Conservation (phyloP, 352 stramenopile genomes). For the Pythium rhizo-oryzae region DNA sequence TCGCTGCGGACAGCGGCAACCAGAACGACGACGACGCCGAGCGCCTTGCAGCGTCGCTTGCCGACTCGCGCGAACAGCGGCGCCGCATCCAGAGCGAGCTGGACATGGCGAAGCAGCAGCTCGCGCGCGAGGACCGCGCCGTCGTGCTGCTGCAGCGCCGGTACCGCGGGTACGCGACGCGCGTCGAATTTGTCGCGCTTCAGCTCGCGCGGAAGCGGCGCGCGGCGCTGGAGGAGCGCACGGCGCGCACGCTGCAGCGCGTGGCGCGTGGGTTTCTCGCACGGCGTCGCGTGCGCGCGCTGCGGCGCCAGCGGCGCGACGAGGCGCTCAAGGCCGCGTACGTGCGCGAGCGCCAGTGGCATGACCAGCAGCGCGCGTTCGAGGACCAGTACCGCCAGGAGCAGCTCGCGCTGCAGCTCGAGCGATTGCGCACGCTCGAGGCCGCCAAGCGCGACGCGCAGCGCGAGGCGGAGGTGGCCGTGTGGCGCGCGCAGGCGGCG, state of each 20-base stretch:
- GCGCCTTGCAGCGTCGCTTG: too few relatives aligned
- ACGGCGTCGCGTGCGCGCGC: conserved; percentile 30
- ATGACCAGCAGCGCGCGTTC: conserved; percentile 52
- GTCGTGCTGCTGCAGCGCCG: conserved; percentile 55
- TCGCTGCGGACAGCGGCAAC: background rate
- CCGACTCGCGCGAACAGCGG: conserved; percentile 41
- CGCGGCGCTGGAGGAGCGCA: conserved; percentile 35
- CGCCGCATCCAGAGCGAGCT: conserved; percentile 48
- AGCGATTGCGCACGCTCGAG: conserved; percentile 45
- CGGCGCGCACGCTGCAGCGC: conserved; percentile 41
- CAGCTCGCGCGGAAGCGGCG: conserved; percentile 42
- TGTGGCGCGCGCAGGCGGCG: conserved; percentile 50
- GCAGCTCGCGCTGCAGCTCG: conserved; percentile 60
- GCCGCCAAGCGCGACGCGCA: conserved; percentile 58
- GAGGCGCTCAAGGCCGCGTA: conserved; percentile 60
- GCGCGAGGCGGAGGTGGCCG: conserved; percentile 58
- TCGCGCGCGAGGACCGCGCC: conserved; percentile 44
- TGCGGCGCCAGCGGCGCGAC: conserved; percentile 36
- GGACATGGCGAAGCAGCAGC: conserved; percentile 31
- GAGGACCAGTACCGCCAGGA: conserved; percentile 60
- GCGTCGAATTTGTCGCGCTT: conserved; percentile 41
- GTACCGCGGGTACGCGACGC: conserved; percentile 53
- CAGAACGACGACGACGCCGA: background rate
- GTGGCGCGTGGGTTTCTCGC: conserved; percentile 41
- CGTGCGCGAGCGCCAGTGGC: conserved; percentile 58